These are phyloP conservation scores for Trametes elegans DNA, from an alignment of 768 basidiomycete species.

Conservation along the genomic window DNA sequence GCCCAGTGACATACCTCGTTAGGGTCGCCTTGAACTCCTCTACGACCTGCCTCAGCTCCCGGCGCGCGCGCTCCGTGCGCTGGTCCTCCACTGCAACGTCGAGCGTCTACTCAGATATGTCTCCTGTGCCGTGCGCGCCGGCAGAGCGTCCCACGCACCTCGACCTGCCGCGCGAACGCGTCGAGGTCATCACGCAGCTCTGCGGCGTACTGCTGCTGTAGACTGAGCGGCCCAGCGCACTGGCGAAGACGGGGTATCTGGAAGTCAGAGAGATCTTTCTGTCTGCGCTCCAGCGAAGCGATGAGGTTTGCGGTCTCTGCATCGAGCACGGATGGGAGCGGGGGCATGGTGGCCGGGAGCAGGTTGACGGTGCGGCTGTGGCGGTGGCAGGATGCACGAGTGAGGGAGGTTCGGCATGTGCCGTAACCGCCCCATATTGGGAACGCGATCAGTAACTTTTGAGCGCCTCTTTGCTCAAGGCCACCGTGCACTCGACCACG, in stretches of 20 bases:
- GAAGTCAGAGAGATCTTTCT: conserved; percentile 61
- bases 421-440: background rate
- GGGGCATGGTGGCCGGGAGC: conserved; percentile 49
- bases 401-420: background rate
- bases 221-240: conserved; percentile 65
- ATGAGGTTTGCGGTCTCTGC: conserved; percentile 51
- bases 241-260: conserved; percentile 72
- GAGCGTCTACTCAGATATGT: conserved; percentile 48
- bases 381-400: background rate
- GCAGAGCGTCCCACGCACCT: conserved; percentile 40
- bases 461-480: background rate
- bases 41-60: conserved; percentile 48
- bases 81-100: conserved; percentile 75
- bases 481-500: background rate
- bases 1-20: conserved; percentile 39
- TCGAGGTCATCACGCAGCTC: conserved; percentile 80
- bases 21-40: conserved; percentile 47
- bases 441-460: background rate
- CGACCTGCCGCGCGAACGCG: conserved; percentile 57
- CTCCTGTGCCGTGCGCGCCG: background rate
- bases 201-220: conserved; percentile 71
- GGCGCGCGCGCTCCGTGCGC: conserved; percentile 49
- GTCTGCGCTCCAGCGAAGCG: conserved; percentile 49
- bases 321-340: conserved; percentile 54
- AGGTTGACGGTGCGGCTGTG: background rate